These are phyloP conservation scores for Aspergillus viridinutans DNA, from an alignment of 2,329 filamentous ascomycete genomes.

Conservation along the genomic window DNA sequence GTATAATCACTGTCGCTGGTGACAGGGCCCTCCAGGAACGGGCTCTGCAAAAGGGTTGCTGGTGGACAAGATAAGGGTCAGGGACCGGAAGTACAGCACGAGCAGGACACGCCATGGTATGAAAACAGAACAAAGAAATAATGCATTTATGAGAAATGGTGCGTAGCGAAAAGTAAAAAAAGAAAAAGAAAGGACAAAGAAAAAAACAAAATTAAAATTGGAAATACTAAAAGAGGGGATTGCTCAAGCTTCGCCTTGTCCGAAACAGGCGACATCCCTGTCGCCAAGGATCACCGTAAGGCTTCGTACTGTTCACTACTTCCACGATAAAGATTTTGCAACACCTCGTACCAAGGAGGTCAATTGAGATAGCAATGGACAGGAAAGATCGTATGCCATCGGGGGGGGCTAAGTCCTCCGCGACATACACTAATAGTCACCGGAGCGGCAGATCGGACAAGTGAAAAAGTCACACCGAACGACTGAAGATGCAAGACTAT, in stretches of 20 bases:
- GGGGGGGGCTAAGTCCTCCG: slow-evolving; percentile 1
- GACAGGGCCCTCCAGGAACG: slow-evolving; percentile 37
- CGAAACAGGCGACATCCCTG: slow-evolving; percentile 22
- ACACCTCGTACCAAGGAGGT: slow-evolving; percentile 13
- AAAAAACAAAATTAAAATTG: slow-evolving; percentile 27
- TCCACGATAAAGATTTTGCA: slow-evolving; percentile 9
- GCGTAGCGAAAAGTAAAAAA: slow-evolving; percentile 5
- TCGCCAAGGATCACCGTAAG: slow-evolving; percentile 13
- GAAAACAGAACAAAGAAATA: slow-evolving; percentile 5
- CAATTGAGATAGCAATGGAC: slow-evolving; percentile 11
- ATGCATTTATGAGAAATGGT: not conserved
- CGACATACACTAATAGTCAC: not conserved
- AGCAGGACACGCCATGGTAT: slow-evolving; percentile 10
- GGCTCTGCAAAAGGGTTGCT: slow-evolving; percentile 34
- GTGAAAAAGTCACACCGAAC: slow-evolving; percentile 15
- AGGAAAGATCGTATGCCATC: slow-evolving; percentile 14
- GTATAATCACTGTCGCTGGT: slow-evolving; percentile 40
- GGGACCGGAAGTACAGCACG: slow-evolving; percentile 12
- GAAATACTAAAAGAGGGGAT: slow-evolving; percentile 8
- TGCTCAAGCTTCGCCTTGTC: slow-evolving; percentile 10
- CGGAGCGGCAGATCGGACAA: not conserved
- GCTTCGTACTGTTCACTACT: slow-evolving; percentile 17
- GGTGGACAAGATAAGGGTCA: slow-evolving; percentile 19
- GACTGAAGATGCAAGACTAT: slow-evolving; percentile 14
- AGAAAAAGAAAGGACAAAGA: slow-evolving; percentile 10